phyloP scores from a whole-genome alignment of 2,329 filamentous ascomycete species.

The Epichloe brachyelytri region DNA sequence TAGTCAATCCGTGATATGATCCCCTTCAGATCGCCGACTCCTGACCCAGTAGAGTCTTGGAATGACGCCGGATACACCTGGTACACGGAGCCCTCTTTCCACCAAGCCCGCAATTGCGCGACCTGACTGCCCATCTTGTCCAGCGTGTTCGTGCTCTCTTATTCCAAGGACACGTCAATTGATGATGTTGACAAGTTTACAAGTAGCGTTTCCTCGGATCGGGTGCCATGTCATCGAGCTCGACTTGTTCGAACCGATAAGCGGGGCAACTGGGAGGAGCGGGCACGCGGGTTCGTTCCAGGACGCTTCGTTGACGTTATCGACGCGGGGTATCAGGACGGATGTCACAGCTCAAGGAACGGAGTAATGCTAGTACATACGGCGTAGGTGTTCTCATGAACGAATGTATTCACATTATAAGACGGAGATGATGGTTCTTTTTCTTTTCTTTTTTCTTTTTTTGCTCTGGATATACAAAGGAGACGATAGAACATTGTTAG shows the following conservation, averaged over 20 bases:
- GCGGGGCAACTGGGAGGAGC: background rate
- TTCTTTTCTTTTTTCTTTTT: no score
- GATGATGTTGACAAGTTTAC: background rate
- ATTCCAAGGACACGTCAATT: background rate
- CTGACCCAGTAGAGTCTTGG: constrained; percentile 43
- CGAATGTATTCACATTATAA: no score
- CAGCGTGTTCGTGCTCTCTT: background rate
- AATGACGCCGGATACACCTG: constrained; percentile 52
- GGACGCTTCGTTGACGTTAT: background rate
- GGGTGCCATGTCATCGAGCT: background rate
- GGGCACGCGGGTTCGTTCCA: background rate
- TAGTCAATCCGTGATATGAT: constrained; percentile 45
- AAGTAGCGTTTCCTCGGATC: background rate
- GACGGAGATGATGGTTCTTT: no score
- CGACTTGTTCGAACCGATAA: background rate
- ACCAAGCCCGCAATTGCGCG: constrained; percentile 31
- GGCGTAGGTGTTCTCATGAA: no score
- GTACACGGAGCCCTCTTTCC: constrained; percentile 48
- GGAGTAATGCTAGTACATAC: background rate
- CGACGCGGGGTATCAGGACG: background rate
- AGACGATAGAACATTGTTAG: no score
- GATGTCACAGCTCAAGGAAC: background rate
- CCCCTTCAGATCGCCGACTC: constrained; percentile 42
- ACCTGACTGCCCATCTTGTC: constrained; percentile 13
- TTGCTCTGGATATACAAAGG: no score